Conservation (phyloP, 306 rosid genomes). For the Begonia fuchsioides region DNA sequence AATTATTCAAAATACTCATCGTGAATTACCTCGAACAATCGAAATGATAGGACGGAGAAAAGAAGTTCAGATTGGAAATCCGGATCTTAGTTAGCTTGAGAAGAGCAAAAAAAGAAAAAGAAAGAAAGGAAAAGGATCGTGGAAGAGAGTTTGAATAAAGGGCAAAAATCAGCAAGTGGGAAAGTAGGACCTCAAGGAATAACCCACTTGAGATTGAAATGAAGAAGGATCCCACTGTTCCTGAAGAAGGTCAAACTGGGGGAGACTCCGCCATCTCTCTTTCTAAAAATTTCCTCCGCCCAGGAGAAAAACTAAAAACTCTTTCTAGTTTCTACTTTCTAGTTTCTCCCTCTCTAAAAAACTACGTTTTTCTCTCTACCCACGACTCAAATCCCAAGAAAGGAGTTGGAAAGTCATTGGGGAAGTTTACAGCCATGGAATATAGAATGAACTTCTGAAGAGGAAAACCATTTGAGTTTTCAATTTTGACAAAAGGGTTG, state of each 20-base stretch:
- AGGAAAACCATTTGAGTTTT: conserved; percentile 16
- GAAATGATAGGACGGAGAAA: conserved; percentile 10
- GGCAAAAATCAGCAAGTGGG: conserved; percentile 60
- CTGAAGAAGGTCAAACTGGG: conserved; percentile 43
- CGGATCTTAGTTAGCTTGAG: conserved; percentile 28
- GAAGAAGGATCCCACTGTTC: conserved; percentile 40
- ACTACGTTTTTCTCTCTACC: background rate
- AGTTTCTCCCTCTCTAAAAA: no score
- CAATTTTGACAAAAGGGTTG: conserved; percentile 22
- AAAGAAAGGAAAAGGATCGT: conserved; percentile 9
- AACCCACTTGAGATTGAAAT: conserved; percentile 55
- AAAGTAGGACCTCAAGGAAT: conserved; percentile 55
- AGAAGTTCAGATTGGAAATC: conserved; percentile 18
- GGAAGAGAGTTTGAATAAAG: conserved; percentile 12
- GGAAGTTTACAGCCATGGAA: conserved; percentile 19
- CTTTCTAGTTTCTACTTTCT: no score
- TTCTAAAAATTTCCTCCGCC: background rate
- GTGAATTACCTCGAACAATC: conserved; percentile 20
- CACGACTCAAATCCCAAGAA: background rate
- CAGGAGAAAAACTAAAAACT: background rate
- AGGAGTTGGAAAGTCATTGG: conserved; percentile 23
- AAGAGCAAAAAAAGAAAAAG: conserved; percentile 1
- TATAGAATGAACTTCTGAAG: conserved; percentile 32
- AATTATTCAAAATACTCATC: conserved; percentile 14
- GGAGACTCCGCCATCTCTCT: conserved; percentile 41